Evolutionary conservation across 2,329 filamentous ascomycete genomes (phyloP).

Genomic region (Hysterium pulicare): DNA sequence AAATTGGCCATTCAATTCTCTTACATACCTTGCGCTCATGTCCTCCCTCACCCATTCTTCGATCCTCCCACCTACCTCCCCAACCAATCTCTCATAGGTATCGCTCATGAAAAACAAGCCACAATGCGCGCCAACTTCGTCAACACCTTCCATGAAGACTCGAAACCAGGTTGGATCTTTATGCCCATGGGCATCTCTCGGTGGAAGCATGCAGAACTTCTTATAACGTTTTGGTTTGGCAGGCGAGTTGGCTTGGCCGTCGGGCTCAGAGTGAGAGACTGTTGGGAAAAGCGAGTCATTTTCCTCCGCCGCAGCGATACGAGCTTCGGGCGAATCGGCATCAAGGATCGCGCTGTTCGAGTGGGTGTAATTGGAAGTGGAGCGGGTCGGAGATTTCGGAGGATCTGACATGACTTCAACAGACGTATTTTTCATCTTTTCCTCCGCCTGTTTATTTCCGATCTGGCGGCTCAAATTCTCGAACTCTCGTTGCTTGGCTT

Average conservation of each 20-base stretch:
- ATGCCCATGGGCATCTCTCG: slow-evolving; percentile 54
- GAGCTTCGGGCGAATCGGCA: slow-evolving; percentile 18
- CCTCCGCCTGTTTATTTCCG: slow-evolving; percentile 15
- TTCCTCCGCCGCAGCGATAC: slow-evolving; percentile 9
- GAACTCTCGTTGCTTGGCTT: slow-evolving; percentile 2
- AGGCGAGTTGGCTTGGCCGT: too few relatives aligned
- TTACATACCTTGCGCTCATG: slow-evolving; percentile 29
- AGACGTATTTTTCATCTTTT: too few relatives aligned
- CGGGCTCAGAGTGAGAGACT: too few relatives aligned
- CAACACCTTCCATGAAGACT: slow-evolving; percentile 77
- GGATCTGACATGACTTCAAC: too few relatives aligned
- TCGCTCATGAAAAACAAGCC: slow-evolving; percentile 71
- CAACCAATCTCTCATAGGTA: slow-evolving; percentile 74
- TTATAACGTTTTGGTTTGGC: slow-evolving; percentile 53
- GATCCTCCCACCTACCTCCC: slow-evolving; percentile 66
- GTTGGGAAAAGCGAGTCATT: too few relatives aligned
- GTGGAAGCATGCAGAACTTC: slow-evolving; percentile 75
- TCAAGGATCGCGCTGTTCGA: slow-evolving; percentile 28
- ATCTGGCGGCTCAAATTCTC: neutral
- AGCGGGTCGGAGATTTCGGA: neutral
- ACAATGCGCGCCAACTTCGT: slow-evolving; percentile 83
- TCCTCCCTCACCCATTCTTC: slow-evolving; percentile 68
- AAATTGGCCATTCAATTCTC: slow-evolving; percentile 23
- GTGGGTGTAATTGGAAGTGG: slow-evolving; percentile 28
- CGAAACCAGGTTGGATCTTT: slow-evolving; percentile 72